Base-by-base conservation (phyloP, 1,139 yeast genomes). In the Debaryomycetaceae sp. region DNA sequence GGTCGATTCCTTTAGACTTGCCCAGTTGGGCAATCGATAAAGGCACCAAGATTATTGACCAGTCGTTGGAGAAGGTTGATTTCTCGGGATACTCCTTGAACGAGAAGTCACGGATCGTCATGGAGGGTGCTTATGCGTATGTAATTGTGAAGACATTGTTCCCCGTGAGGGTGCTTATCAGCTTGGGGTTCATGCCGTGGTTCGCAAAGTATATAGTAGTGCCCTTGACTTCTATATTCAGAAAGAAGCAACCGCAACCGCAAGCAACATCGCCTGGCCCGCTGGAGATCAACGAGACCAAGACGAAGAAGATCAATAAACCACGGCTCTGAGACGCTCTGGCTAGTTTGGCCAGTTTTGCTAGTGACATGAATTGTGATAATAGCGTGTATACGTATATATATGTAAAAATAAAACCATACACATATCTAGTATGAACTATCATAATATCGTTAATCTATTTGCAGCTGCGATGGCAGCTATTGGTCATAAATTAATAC, bases 41-140 rank as follows among this genome's bases (percentile, higher is more conserved):
- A 50, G 91, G 93, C 0, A 70, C 79, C 0, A 76, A 73, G 38
- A 75, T 82, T 39, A 79, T 86, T 44, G 83, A 83, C 49, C 69
- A 70, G 34, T 72, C 69, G 9, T 46, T 73, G 55, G 57, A 57
- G 24, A 58, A 57, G 23, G 68, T 64, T 47, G 70, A 75, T 51
- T 62, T 69, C 51, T 44, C 62, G 24, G 52, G 63, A 38, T 61
- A 66, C 56, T 63, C 75, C 37, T 57, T 80, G 35, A 75, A 69
- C 45, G 82, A 78, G 33, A 83, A 85, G 54, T 72, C 85, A 33
- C 68, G 67, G 40, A 65, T 85, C 33, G 72, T 88, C 2, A 67
- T 82, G 54, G 91, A 90, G 45, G 97, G 97, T n/a, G 96, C 96
- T 0, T 80, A 88, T 40, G 84, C 97, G 0, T 91, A 86, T 58